Evolutionary conservation across 192 early-diverging fungal genomes (phyloP), one percentile per base, ranked within the genome.

Genomic region (Mortierella claussenii): DNA sequence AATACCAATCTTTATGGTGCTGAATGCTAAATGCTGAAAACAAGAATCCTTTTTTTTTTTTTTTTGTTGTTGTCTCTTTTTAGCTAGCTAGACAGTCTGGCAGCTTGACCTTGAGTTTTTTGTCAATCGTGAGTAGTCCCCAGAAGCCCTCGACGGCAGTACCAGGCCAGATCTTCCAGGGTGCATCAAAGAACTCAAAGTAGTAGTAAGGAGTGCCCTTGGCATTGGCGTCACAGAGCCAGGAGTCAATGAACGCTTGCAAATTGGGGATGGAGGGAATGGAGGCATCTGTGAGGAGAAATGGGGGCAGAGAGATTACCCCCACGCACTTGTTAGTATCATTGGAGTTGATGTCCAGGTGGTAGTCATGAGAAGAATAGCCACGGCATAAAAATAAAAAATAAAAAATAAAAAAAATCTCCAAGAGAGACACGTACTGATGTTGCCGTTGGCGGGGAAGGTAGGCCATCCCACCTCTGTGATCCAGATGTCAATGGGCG

Each of bases 171-270:
- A 79, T 70, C 69, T 83, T 83, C 81, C 81, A 83, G 24, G 81
- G 81, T 15, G 74, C 78, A 65, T 83, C 81, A 58, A 75, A 78
- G 73, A 80, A 79, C 57, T 83, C 81, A 36, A 83, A 83, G 43
- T 62, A 83, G 47, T 71, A 83, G 40, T 80, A 80, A 11, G 81
- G 81, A 26, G 73, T 9, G 6, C 51, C 40, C 33, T 69, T 60
- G 10, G 47, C 34, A 43, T 83, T 83, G 23, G 81, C 81, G 8
- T 83, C 71, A 31, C 81, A 83, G 8, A 83, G 23, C 65, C 68
- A 83, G n/a, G 67, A 78, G 23, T 80, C 79, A 34, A 83, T 44
- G 24, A 83, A 80, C 9, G 42, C 65, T 23, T 83, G 71, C 24
- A 80, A 36, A 30, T 83, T 80, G 8, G 61, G 68, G 37, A 80